Evolutionary conservation across 805 yeast genomes (phyloP), one percentile per base, ranked within the genome.

Genomic region (Blastobotrys mokoenaii): DNA sequence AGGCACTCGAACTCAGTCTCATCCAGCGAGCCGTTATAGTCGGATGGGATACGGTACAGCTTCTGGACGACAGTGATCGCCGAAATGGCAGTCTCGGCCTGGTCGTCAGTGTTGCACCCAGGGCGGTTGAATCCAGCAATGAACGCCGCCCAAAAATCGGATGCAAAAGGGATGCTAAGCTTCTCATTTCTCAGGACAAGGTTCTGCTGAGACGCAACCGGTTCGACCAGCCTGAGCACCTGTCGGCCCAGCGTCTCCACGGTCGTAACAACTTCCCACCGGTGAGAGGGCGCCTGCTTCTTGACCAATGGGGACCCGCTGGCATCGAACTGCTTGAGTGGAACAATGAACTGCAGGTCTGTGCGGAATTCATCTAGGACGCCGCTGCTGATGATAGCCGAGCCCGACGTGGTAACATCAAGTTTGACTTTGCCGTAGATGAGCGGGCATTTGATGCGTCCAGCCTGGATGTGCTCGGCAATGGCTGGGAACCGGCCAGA

Each of bases 141-240:
- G 49, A 65, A 65, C 22, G 67, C 68, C 3, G 62, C 51, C 68
- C 68, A 65, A 50, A 65, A 65, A 44, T 65, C 69, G 17, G 61
- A 51, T 14, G 66, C 58, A 49, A 63, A 63, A 11, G 67, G 68
- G 20, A 65, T 53, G 22, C 36, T 52, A n/a, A 65, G 53, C 31
- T 60, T 51, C 41, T 65, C 68, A 32, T 51, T 48, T 31, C 57
- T 51, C 30, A 51, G 55, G n/a, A 42, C 44, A 11, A 49, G 38
- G 44, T 50, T 45, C 40, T 46, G 54, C 32, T 53, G 54, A 44
- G 43, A 45, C 3, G 51, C 47, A 25, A 59, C 56, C 18, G 52
- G 45, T 42, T 61, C 61, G n/a, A 50, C 43, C 30, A 60, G 48
- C 30, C 53, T 51, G 29, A 60, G 53, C 45, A 60, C 51, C 41